phyloP scores from a whole-genome alignment of 139 green algal genomes.

The Chloropicon primus region DNA sequence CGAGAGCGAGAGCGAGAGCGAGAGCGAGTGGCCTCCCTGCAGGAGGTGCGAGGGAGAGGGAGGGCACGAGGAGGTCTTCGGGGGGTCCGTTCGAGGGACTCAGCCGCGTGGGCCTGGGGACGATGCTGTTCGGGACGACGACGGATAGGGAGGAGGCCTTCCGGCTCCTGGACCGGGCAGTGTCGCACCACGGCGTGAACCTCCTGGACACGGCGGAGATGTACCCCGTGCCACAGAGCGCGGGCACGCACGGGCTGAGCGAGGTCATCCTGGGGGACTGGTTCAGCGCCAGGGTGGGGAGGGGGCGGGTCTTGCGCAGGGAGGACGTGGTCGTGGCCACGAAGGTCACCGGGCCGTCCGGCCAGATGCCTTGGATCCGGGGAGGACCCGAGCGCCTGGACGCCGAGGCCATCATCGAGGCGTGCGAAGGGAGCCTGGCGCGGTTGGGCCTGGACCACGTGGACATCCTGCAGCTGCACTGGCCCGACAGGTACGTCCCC shows the following conservation, averaged over 20 bases:
- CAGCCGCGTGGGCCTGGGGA: neutral
- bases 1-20: too few relatives aligned
- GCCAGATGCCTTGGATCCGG: constrained; percentile 69
- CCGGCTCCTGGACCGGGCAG: neutral
- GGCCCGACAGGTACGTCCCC: constrained; percentile 78
- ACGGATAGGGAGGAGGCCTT: neutral
- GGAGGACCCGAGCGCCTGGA: constrained; percentile 45
- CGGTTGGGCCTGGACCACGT: constrained; percentile 76
- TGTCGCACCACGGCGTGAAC: constrained; percentile 11
- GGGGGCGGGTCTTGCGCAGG: constrained; percentile 17
- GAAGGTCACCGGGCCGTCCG: constrained; percentile 66
- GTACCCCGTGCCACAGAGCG: constrained; percentile 77
- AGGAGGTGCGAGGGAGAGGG: too few relatives aligned
- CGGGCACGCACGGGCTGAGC: constrained; percentile 39
- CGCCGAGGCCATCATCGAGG: constrained; percentile 39
- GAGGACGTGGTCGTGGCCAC: constrained; percentile 41
- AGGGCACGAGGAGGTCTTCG: too few relatives aligned
- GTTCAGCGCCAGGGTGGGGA: constrained; percentile 5
- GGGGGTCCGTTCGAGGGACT: too few relatives aligned
- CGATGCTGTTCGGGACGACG: neutral
- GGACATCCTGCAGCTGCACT: constrained; percentile 85
- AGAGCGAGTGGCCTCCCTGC: too few relatives aligned
- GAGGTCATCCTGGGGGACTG: constrained; percentile 40
- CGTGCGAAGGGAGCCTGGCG: constrained; percentile 53
- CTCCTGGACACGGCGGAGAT: constrained; percentile 72